These are phyloP conservation scores for Alternaria dauci DNA, from an alignment of 2,329 filamentous ascomycete species.

Conservation along the genomic window DNA sequence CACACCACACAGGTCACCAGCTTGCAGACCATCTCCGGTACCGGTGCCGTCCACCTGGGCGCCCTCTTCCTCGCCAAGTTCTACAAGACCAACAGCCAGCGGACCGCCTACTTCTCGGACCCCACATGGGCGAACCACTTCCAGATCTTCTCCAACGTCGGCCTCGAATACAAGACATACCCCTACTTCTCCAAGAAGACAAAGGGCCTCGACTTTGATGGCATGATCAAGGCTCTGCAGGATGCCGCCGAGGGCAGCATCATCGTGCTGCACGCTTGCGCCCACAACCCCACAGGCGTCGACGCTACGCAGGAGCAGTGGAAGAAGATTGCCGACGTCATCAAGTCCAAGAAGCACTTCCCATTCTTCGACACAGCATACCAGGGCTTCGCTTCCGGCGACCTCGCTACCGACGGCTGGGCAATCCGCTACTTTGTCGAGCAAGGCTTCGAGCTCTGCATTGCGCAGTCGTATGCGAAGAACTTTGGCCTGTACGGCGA, in stretches of 20 bases:
- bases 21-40: slow-evolving; percentile 95
- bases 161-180: slow-evolving; percentile 79
- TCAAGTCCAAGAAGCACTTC: slow-evolving; percentile 83
- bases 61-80: slow-evolving; percentile 94
- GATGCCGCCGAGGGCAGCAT: slow-evolving; percentile 79
- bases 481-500: slow-evolving; percentile 88
- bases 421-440: slow-evolving; percentile 95
- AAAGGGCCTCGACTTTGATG: slow-evolving; percentile 89
- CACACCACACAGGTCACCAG: slow-evolving; percentile 66
- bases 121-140: slow-evolving; percentile 99
- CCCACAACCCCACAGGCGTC: slow-evolving; percentile 97
- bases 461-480: slow-evolving; percentile 64
- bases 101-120: slow-evolving; percentile 86
- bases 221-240: slow-evolving; percentile 77
- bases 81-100: slow-evolving; percentile 72
- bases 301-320: slow-evolving; percentile 95
- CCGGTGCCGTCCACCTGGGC: slow-evolving; percentile 91
- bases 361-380: slow-evolving; percentile 99
- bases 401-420: slow-evolving; percentile 83
- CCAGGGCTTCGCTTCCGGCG: slow-evolving; percentile 95
- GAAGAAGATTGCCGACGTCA: slow-evolving; percentile 83
- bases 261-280: slow-evolving; percentile 92
- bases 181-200: slow-evolving; percentile 93
- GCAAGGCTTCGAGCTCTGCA: slow-evolving; percentile 77
- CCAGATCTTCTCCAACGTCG: slow-evolving; percentile 96